Percentiles rank a stretch among this genome's conserved stretches.
phyloP scores from a whole-genome alignment of 1,284 basidiomycete species.

The Cutaneotrichosporon sp. region DNA sequence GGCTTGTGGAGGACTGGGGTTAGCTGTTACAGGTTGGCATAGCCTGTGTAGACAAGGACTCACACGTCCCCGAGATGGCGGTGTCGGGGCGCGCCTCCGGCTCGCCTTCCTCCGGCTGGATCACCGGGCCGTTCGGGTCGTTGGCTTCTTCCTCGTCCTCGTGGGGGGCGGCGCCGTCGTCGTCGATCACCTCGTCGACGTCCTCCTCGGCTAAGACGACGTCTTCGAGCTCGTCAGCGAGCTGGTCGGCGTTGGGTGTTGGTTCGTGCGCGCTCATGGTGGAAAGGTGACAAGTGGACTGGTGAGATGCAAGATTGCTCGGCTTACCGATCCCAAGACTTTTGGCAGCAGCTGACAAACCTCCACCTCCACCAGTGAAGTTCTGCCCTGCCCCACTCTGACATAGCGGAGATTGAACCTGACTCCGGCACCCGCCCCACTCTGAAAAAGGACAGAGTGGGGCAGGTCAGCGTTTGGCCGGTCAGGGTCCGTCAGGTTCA shows the following conservation, averaged over 20 bases:
- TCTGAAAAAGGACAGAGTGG: too few relatives aligned
- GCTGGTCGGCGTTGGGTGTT: constrained; percentile 8
- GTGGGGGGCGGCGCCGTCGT: constrained; percentile 59
- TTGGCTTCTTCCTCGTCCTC: constrained; percentile 55
- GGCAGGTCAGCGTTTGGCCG: too few relatives aligned
- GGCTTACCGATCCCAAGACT: not conserved
- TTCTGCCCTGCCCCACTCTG: too few relatives aligned
- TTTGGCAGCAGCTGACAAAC: constrained; percentile 2
- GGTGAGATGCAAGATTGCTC: not conserved
- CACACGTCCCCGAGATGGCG: constrained; percentile 31
- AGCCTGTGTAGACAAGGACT: constrained; percentile 12
- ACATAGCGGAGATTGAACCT: too few relatives aligned
- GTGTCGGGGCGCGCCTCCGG: constrained; percentile 28
- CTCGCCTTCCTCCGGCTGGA: constrained; percentile 29
- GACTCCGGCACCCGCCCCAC: too few relatives aligned
- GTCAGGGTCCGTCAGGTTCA: too few relatives aligned
- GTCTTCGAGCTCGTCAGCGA: constrained; percentile 12
- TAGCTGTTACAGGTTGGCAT: too few relatives aligned
- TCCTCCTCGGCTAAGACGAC: constrained; percentile 20
- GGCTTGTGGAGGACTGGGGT: constrained; percentile 48
- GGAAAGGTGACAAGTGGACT: not conserved
- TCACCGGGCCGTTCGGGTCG: constrained; percentile 44
- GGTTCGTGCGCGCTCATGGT: not conserved
- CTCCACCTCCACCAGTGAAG: not conserved
- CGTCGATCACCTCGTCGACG: constrained; percentile 54